phyloP scores from a whole-genome alignment of 2,329 filamentous ascomycete species.

The Microdochium paspali region DNA sequence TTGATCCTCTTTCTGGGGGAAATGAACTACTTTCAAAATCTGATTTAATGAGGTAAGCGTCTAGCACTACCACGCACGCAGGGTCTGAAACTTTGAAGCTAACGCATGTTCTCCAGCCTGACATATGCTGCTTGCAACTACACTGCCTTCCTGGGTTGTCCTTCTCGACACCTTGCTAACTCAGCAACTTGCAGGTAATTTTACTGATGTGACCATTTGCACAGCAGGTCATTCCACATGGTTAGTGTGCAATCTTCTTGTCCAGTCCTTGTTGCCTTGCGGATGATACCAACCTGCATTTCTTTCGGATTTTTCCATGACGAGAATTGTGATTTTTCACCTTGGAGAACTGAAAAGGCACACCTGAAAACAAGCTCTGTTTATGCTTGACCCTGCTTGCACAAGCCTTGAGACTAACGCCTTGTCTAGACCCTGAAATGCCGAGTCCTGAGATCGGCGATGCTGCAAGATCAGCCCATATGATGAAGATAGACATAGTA shows the following conservation, averaged over 20 bases:
- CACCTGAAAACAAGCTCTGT: slow-evolving; percentile 6
- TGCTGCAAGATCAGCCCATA: neutral
- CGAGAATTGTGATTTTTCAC: slow-evolving; percentile 39
- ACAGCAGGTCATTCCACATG: neutral
- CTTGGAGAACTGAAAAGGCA: slow-evolving; percentile 52
- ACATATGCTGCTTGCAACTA: slow-evolving; percentile 6
- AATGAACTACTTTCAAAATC: slow-evolving; percentile 24
- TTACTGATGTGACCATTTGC: neutral
- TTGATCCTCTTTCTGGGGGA: slow-evolving; percentile 24
- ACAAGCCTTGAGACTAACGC: neutral
- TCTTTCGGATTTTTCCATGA: slow-evolving; percentile 45
- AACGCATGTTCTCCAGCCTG: slow-evolving; percentile 12
- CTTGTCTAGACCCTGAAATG: neutral
- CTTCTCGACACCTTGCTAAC: slow-evolving; percentile 6
- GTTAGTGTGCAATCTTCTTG: neutral
- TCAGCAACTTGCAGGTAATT: slow-evolving; percentile 9
- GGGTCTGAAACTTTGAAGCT: slow-evolving; percentile 9
- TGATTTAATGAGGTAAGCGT: slow-evolving; percentile 27
- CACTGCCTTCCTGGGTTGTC: neutral
- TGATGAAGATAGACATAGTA: neutral
- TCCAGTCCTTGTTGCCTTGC: slow-evolving; percentile 18
- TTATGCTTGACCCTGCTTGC: neutral
- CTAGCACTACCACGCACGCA: neutral
- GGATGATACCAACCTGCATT: slow-evolving; percentile 31
- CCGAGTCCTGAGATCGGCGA: neutral